Evolutionary conservation across 345 rosid genomes (phyloP).

Genomic region (Eucalyptus marginata): DNA sequence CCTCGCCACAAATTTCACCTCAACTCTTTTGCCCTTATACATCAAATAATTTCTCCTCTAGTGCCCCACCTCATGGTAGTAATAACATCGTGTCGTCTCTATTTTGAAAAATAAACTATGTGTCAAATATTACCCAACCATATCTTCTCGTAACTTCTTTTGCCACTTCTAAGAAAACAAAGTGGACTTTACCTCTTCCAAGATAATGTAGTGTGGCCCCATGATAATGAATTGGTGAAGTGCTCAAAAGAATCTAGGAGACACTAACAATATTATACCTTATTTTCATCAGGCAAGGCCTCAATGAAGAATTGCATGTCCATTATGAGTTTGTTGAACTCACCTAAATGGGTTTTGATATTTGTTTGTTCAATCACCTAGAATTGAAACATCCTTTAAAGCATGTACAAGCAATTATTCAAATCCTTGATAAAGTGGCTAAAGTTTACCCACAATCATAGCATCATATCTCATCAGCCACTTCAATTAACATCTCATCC

Average conservation of each 20-base stretch:
- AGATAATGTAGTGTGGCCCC: background rate
- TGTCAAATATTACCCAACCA: background rate
- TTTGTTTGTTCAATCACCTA: background rate
- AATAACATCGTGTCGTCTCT: fast-evolving
- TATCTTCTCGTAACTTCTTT: background rate
- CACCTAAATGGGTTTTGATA: background rate
- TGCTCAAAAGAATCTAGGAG: background rate
- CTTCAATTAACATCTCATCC: background rate
- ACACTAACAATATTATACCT: background rate
- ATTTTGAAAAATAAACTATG: background rate
- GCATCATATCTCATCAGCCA: background rate
- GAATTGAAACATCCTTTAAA: background rate
- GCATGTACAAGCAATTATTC: background rate
- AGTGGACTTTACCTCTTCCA: background rate
- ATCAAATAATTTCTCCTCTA: background rate
- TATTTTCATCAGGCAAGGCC: background rate
- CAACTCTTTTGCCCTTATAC: background rate
- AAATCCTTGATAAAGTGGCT: background rate
- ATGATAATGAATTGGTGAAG: background rate
- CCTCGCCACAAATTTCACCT: background rate
- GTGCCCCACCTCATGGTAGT: background rate
- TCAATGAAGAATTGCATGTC: background rate
- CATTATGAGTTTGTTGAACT: background rate
- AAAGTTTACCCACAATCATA: background rate
- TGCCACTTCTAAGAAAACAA: background rate